Conservation (phyloP, 192 early-diverging fungal genomes). For the Dissophora globulifera region DNA sequence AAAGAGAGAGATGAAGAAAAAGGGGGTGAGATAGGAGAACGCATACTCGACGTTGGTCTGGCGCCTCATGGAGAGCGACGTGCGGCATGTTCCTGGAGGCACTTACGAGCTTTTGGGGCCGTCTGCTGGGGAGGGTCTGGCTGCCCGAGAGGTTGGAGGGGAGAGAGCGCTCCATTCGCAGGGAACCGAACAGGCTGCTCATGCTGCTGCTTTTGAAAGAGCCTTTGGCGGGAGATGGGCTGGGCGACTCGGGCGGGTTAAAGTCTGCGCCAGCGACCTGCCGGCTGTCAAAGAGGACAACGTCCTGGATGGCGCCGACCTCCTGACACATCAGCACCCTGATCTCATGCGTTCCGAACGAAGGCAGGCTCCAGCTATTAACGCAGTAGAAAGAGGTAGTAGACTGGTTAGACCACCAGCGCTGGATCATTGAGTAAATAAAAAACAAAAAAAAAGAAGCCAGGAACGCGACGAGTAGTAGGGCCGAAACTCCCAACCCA, state of each 20-base stretch:
- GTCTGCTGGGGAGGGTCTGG: slow-evolving; percentile 27
- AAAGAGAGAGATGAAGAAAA: not conserved
- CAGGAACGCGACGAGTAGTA: too few relatives aligned
- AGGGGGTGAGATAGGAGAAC: not conserved
- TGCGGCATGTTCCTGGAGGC: too few relatives aligned
- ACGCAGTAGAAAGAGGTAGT: too few relatives aligned
- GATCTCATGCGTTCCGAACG: slow-evolving; percentile 55
- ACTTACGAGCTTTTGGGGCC: slow-evolving; percentile 33
- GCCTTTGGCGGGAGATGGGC: slow-evolving; percentile 35
- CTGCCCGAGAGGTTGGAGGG: slow-evolving; percentile 40
- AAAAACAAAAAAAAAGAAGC: not conserved
- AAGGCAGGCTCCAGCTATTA: slow-evolving; percentile 56
- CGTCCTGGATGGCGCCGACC: slow-evolving; percentile 55
- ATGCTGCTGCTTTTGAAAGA: slow-evolving; percentile 50
- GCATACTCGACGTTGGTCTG: not conserved
- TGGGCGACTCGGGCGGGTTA: slow-evolving; percentile 25
- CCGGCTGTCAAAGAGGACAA: slow-evolving; percentile 59
- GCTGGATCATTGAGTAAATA: not conserved
- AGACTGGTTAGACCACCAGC: not conserved
- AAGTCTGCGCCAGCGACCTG: slow-evolving; percentile 33
- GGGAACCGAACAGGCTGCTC: slow-evolving; percentile 42
- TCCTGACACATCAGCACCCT: slow-evolving; percentile 64
- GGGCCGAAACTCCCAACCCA: too few relatives aligned
- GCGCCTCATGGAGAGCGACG: too few relatives aligned
- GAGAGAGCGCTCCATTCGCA: slow-evolving; percentile 51